phyloP scores from a whole-genome alignment of 2,329 filamentous ascomycete genomes.

The Colletotrichum orbiculare region DNA sequence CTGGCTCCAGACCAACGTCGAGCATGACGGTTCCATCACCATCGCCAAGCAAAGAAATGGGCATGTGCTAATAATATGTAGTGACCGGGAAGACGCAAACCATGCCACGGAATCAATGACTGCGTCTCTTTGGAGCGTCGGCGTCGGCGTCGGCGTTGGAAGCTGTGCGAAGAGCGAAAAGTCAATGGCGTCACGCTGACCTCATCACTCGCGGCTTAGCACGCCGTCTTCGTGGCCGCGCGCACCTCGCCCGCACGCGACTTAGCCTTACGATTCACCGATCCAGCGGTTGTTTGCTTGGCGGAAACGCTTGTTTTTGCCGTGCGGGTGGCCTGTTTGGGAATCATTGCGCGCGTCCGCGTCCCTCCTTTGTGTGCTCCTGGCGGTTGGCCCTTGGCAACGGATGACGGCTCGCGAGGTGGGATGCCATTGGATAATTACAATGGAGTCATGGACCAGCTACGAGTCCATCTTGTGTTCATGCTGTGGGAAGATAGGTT shows the following conservation, averaged over 20 bases:
- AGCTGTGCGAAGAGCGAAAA: not conserved
- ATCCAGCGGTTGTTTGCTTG: not conserved
- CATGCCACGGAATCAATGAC: too few relatives aligned
- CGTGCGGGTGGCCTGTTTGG: too few relatives aligned
- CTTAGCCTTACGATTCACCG: not conserved
- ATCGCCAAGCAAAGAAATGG: not conserved
- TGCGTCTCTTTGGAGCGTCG: not conserved
- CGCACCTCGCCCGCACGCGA: not conserved
- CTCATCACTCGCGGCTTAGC: conserved; percentile 23
- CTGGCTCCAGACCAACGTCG: too few relatives aligned
- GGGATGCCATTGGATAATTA: too few relatives aligned
- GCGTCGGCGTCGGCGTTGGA: not conserved
- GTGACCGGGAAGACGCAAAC: not conserved
- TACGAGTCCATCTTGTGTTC: too few relatives aligned
- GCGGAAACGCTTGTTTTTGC: not conserved
- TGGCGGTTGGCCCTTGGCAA: too few relatives aligned
- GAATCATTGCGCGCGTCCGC: too few relatives aligned
- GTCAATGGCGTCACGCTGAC: conserved; percentile 27
- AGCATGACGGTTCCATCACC: not conserved
- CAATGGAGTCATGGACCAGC: too few relatives aligned
- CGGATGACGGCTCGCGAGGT: too few relatives aligned
- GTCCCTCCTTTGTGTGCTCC: too few relatives aligned
- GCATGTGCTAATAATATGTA: not conserved
- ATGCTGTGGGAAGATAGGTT: too few relatives aligned
- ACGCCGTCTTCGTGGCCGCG: not conserved